A percentile compares a stretch with the other conserved stretches of the same genome.
These are phyloP conservation scores for Mortierella sp. DNA, from an alignment of 371 early-diverging fungal species.

Conservation along the genomic window DNA sequence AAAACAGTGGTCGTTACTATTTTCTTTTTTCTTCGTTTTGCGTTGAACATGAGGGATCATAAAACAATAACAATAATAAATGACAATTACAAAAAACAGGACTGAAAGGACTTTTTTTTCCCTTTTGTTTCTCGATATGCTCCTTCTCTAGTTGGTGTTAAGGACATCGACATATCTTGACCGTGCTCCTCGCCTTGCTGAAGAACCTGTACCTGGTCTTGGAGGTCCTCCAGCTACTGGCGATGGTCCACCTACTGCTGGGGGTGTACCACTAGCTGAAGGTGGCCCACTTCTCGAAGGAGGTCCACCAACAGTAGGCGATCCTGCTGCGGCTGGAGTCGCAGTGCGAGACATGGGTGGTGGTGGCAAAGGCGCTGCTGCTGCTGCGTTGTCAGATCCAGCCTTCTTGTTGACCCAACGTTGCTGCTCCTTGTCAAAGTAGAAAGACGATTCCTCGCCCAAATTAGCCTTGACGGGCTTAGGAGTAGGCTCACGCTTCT, in stretches of 20 bases:
- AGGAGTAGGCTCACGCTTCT: conserved; percentile 58
- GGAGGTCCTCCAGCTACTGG: conserved; percentile 18
- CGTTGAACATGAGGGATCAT: too few species aligned
- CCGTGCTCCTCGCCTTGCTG: conserved; percentile 61
- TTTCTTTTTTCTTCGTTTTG: too few species aligned
- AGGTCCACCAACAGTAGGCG: neutral
- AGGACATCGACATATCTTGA: conserved; percentile 62
- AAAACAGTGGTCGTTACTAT: too few species aligned
- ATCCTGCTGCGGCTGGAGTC: conserved; percentile 30
- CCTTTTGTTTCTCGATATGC: neutral
- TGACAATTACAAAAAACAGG: too few species aligned
- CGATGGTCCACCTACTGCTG: conserved; percentile 17
- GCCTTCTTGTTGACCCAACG: conserved; percentile 70
- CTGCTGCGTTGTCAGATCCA: conserved; percentile 30
- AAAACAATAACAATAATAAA: too few species aligned
- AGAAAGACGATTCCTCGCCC: conserved; percentile 76
- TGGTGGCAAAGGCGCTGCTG: conserved; percentile 58
- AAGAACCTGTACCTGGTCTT: conserved; percentile 18
- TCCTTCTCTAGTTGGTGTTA: conserved; percentile 26
- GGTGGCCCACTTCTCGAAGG: conserved; percentile 13
- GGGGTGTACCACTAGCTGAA: conserved; percentile 14
- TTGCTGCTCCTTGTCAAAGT: conserved; percentile 75
- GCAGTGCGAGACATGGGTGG: conserved; percentile 57
- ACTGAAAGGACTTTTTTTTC: neutral
- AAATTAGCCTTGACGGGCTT: conserved; percentile 76